Evolutionary conservation across 2,329 filamentous ascomycete species (phyloP).

Genomic region (Pseudocercospora eumusae): DNA sequence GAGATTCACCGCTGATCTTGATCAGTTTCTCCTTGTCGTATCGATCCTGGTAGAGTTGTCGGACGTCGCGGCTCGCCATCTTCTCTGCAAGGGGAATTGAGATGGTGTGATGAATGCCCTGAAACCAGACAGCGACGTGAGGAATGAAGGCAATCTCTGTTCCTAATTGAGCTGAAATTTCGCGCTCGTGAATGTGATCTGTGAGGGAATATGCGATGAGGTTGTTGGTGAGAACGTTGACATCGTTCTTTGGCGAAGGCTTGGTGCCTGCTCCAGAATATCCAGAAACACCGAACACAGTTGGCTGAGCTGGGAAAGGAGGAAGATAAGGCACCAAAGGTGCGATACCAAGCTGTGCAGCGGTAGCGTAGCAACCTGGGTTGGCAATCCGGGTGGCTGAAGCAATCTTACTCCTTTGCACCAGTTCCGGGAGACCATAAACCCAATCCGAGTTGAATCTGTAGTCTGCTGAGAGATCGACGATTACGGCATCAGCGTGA

Average conservation of each 20-base stretch:
- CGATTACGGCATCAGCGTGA: slow-evolving; percentile 69
- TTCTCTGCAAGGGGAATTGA: slow-evolving; percentile 81
- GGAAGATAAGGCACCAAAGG: slow-evolving; percentile 77
- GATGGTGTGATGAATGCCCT: slow-evolving; percentile 90
- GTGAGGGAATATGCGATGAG: slow-evolving; percentile 88
- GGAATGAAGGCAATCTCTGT: slow-evolving; percentile 80
- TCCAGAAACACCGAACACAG: slow-evolving; percentile 85
- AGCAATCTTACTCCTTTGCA: slow-evolving; percentile 73
- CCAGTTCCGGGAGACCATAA: slow-evolving; percentile 85
- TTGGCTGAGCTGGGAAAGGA: slow-evolving; percentile 63
- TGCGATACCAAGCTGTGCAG: slow-evolving; percentile 83
- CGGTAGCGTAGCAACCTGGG: slow-evolving; percentile 94
- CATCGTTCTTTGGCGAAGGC: slow-evolving; percentile 90
- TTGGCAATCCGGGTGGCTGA: slow-evolving; percentile 82
- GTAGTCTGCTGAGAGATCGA: slow-evolving; percentile 96
- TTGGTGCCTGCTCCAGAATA: slow-evolving; percentile 96
- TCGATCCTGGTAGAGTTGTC: slow-evolving; percentile 91
- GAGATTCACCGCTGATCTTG: slow-evolving; percentile 85
- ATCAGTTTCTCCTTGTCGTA: slow-evolving; percentile 95
- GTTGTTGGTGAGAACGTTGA: slow-evolving; percentile 79
- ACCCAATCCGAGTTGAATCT: slow-evolving; percentile 84
- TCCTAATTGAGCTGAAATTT: slow-evolving; percentile 79
- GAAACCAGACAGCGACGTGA: slow-evolving; percentile 96
- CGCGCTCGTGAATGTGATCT: slow-evolving; percentile 91
- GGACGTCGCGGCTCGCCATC: slow-evolving; percentile 89